phyloP scores from a whole-genome alignment of 805 yeast species.

The Ogataea pilisensis region DNA sequence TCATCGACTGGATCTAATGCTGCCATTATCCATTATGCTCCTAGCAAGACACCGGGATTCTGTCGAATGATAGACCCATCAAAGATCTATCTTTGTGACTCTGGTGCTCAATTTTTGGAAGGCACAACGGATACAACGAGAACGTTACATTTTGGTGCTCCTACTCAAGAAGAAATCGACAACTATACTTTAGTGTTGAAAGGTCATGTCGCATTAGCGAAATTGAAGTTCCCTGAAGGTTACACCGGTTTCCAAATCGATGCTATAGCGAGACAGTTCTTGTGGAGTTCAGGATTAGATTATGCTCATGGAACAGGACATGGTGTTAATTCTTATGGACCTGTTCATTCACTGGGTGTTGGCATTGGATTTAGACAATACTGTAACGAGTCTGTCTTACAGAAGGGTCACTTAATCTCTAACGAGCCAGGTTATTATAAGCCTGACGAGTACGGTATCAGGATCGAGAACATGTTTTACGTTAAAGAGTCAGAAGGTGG shows the following conservation, averaged over 20 bases:
- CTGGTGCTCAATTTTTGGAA: slow-evolving; percentile 58
- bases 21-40: slow-evolving; percentile 73
- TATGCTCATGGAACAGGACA: slow-evolving; percentile 65
- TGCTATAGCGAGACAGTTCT: slow-evolving; percentile 52
- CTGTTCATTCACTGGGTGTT: slow-evolving; percentile 62
- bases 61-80: slow-evolving; percentile 43
- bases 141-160: slow-evolving; percentile 50
- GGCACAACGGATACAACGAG: slow-evolving; percentile 66
- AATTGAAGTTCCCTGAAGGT: slow-evolving; percentile 49
- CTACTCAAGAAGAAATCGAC: slow-evolving; percentile 41
- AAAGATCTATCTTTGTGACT: slow-evolving; percentile 51
- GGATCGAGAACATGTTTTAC: slow-evolving; percentile 49
- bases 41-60: slow-evolving; percentile 39
- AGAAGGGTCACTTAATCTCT: slow-evolving; percentile 52
- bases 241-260: slow-evolving; percentile 54
- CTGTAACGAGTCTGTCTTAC: slow-evolving; percentile 40
- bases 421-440: slow-evolving; percentile 64
- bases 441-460: slow-evolving; percentile 55
- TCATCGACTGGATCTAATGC: slow-evolving; percentile 75
- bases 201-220: slow-evolving; percentile 50
- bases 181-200: slow-evolving; percentile 56
- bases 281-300: slow-evolving; percentile 55
- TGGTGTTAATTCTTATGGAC: slow-evolving; percentile 58
- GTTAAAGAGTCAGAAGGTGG: slow-evolving; percentile 37
- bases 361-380: slow-evolving; percentile 55